Evolutionary conservation across 2,329 filamentous ascomycete species (phyloP).

Genomic region (Ophiocordyceps camponoti-leonardi): DNA sequence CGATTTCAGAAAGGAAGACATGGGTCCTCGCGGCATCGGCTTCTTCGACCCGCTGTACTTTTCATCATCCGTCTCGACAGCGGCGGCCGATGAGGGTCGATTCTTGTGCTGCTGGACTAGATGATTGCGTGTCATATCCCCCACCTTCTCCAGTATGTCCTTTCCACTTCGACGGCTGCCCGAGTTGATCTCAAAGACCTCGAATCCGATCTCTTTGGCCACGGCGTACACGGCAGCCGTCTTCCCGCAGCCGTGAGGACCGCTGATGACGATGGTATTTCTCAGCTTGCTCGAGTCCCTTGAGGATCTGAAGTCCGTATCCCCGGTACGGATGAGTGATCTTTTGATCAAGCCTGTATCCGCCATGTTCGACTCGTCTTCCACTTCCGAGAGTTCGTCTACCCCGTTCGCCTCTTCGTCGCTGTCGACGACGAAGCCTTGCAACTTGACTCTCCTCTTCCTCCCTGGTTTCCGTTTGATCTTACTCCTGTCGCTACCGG

Average conservation of each 20-base stretch:
- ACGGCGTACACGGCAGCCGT: slow-evolving; percentile 84
- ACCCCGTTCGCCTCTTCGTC: slow-evolving; percentile 58
- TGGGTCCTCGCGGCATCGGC: slow-evolving; percentile 57
- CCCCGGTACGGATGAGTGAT: slow-evolving; percentile 33
- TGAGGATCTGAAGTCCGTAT: slow-evolving; percentile 14
- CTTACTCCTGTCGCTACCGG: slow-evolving; percentile 10
- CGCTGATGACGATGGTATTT: slow-evolving; percentile 78
- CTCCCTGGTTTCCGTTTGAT: slow-evolving; percentile 36
- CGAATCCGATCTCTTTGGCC: slow-evolving; percentile 80
- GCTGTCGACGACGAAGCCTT: slow-evolving; percentile 65
- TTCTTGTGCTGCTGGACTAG: slow-evolving; percentile 44
- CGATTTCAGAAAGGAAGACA: slow-evolving; percentile 65
- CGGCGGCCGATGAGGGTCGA: slow-evolving; percentile 11
- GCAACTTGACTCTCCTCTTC: slow-evolving; percentile 55
- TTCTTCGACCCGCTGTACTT: slow-evolving; percentile 38
- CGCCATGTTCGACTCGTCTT: slow-evolving; percentile 32
- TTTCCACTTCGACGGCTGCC: slow-evolving; percentile 70
- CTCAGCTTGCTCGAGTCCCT: slow-evolving; percentile 33
- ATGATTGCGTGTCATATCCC: slow-evolving; percentile 94
- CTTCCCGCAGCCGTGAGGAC: slow-evolving; percentile 81
- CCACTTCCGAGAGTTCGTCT: slow-evolving; percentile 48
- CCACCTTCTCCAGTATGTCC: slow-evolving; percentile 80
- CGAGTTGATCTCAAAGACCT: slow-evolving; percentile 88
- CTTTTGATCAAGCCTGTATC: slow-evolving; percentile 24
- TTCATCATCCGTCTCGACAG: slow-evolving; percentile 12